Base-by-base conservation (phyloP, 768 basidiomycete species). In the Artomyces pyxidatus region DNA sequence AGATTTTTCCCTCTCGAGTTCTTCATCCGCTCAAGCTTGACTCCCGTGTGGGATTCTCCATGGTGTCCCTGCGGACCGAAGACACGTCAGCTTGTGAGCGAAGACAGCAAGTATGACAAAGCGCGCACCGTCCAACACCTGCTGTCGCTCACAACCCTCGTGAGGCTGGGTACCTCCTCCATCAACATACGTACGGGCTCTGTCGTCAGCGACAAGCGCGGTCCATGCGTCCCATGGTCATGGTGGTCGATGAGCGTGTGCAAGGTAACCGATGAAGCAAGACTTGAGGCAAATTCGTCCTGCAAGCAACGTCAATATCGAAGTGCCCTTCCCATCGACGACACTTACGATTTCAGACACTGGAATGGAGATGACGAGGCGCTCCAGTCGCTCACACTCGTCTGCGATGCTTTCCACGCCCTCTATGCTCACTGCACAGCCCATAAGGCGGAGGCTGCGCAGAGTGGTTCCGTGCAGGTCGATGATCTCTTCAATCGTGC, bases 111-210 rank as follows among this genome's bases (percentile, higher is more conserved):
- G n/a, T n/a, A n/a, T n/a, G n/a, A n/a, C n/a, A n/a, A n/a, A n/a
- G 3, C 14, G 45, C 53, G 46, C 30, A 57, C 55, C 53, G 55
- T 55, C 55, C 53, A 57, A 28, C 48, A 19, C 32, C 55, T 53
- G 48, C 42, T 55, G 23, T 44, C 49, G 35, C 53, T 57, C 43
- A 57, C 37, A 29, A 57, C 55, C 23, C 44, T 42, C 17, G 41
- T 30, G 41, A 57, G 47, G 22, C 40, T 48, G 29, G 47, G 49
- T 10, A 57, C 42, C 1, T 45, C 47, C 32, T 54, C 55, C 32
- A 56, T 51, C 3, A 56, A 46, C 22, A 25, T 14, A 16, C 42
- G 17, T 9, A 54, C 55, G 28, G 53, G 53, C 47, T 56, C 55
- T 4, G 49, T 54, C 17, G 53, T 56, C 27, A 56, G 55, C 17